Conservation (phyloP, 2,329 filamentous ascomycete species). For the Aspergillus bombycis region DNA sequence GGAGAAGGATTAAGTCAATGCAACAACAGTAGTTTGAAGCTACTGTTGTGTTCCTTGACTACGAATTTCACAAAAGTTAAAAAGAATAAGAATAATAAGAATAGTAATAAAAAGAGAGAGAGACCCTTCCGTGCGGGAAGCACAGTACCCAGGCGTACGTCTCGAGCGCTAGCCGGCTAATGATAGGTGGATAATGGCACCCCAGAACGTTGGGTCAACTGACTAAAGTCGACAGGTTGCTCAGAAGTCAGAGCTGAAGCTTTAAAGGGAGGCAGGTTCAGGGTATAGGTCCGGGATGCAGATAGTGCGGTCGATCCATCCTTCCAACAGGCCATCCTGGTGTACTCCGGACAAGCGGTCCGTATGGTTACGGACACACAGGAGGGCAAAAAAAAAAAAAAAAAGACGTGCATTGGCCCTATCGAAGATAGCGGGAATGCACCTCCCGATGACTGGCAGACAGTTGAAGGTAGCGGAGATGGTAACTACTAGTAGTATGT, state of each 20-base stretch:
- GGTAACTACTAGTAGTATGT: not conserved
- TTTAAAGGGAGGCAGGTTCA: slow-evolving; percentile 19
- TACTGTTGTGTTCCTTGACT: slow-evolving; percentile 28
- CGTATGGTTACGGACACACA: slow-evolving; percentile 14
- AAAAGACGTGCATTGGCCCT: slow-evolving; percentile 22
- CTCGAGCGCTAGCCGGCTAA: slow-evolving; percentile 16
- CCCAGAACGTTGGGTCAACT: slow-evolving; percentile 27
- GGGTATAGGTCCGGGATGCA: slow-evolving; percentile 20
- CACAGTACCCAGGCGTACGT: slow-evolving; percentile 19
- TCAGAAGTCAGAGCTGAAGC: slow-evolving; percentile 14
- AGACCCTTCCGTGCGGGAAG: not conserved
- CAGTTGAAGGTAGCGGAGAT: slow-evolving; percentile 20
- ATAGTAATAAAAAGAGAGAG: not conserved
- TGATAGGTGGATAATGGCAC: slow-evolving; percentile 26
- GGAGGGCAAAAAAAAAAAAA: not conserved
- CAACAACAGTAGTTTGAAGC: slow-evolving; percentile 25
- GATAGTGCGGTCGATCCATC: slow-evolving; percentile 27
- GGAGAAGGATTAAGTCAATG: slow-evolving; percentile 22
- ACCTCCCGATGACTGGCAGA: slow-evolving; percentile 28
- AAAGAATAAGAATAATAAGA: not conserved
- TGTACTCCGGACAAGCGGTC: slow-evolving; percentile 14
- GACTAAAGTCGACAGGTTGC: slow-evolving; percentile 22
- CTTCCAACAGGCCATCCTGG: slow-evolving; percentile 16
- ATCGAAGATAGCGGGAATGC: slow-evolving; percentile 27
- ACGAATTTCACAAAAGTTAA: slow-evolving; percentile 13